Conservation (phyloP, 192 early-diverging fungal species). For the Coemansia sp. region DNA sequence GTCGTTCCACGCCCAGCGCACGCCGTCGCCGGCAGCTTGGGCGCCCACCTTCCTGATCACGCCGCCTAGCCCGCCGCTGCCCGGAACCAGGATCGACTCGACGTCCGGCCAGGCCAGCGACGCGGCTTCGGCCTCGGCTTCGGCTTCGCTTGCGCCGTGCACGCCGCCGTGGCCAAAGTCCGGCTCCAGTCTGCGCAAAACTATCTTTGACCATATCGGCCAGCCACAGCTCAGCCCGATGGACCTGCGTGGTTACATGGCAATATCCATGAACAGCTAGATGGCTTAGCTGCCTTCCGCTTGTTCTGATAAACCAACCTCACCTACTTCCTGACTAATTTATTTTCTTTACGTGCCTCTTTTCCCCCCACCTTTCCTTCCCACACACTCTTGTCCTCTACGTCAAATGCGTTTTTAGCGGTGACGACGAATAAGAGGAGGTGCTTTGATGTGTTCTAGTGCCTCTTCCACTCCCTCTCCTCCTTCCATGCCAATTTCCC, state of each 20-base stretch:
- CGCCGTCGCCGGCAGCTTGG: slow-evolving; percentile 30
- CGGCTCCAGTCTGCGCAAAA: slow-evolving; percentile 38
- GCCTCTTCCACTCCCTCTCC: neutral
- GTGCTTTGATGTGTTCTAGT: neutral
- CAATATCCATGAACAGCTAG: slow-evolving; percentile 45
- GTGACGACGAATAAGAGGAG: neutral
- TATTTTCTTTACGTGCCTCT: neutral
- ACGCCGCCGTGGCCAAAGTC: slow-evolving; percentile 52
- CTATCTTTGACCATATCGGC: slow-evolving; percentile 52
- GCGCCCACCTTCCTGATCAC: slow-evolving; percentile 47
- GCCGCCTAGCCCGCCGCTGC: slow-evolving; percentile 33
- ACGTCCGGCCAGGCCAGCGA: neutral
- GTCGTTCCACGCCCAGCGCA: slow-evolving; percentile 26
- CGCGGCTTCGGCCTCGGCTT: neutral
- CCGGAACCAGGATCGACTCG: neutral
- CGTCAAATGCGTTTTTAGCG: neutral
- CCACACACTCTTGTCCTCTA: too few species aligned
- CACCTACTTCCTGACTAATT: neutral
- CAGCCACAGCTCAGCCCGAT: slow-evolving; percentile 45
- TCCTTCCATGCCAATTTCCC: too few species aligned
- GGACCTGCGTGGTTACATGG: slow-evolving; percentile 53
- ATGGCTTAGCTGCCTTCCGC: neutral
- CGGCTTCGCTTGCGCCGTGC: slow-evolving; percentile 26
- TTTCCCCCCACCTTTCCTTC: too few species aligned
- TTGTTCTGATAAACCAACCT: too few species aligned